phyloP scores from a whole-genome alignment of 345 rosid species.

The Eucalyptus erythrocorys region DNA sequence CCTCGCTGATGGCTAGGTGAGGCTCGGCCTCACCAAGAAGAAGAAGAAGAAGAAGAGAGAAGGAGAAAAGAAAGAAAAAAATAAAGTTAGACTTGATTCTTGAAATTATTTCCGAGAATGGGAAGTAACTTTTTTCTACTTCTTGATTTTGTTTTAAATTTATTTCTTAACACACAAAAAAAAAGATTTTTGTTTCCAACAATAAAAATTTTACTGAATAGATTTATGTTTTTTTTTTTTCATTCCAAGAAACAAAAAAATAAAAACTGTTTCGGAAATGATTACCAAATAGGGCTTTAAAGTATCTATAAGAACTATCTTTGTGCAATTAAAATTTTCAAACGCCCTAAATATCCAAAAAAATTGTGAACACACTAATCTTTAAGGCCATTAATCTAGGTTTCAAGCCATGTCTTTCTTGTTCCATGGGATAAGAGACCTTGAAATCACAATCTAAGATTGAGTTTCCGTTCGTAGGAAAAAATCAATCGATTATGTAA shows the following conservation, averaged over 20 bases:
- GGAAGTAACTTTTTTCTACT: fast-evolving
- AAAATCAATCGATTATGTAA: background rate
- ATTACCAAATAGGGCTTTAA: fast-evolving
- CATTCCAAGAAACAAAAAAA: fast-evolving
- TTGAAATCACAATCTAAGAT: background rate
- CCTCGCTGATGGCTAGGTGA: fast-evolving
- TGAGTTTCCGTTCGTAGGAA: background rate
- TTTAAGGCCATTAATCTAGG: background rate
- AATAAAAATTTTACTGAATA: fast-evolving
- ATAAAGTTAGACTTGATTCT: fast-evolving
- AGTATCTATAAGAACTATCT: no score
- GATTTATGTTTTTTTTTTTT: fast-evolving
- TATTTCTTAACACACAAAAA: no score
- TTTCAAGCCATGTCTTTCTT: background rate
- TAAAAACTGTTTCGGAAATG: fast-evolving
- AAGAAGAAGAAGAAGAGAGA: no score
- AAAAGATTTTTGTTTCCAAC: fast-evolving
- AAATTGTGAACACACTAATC: background rate
- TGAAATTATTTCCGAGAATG: fast-evolving
- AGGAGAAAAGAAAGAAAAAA: no score
- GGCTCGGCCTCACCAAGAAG: no score
- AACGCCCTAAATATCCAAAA: background rate
- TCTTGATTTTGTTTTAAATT: fast-evolving
- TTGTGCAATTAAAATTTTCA: fast-evolving
- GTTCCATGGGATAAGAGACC: background rate